Conservation (phyloP, 2,329 filamentous ascomycete species). For the Ascochyta lentis region DNA sequence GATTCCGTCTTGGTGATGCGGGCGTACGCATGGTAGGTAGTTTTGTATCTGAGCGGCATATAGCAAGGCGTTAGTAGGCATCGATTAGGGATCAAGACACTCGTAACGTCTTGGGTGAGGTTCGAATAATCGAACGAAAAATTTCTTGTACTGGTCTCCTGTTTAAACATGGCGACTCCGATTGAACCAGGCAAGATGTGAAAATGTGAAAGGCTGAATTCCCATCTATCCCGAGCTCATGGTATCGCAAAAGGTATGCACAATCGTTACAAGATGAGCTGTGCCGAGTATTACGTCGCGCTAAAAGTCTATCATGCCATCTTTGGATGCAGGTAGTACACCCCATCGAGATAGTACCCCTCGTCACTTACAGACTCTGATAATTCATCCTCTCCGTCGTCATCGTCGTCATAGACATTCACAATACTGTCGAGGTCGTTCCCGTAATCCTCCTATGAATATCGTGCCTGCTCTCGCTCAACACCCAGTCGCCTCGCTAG, state of each 20-base stretch:
- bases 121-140: neutral
- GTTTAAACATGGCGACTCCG: neutral
- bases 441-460: constrained; percentile 11
- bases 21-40: too few relatives aligned
- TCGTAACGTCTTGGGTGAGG: neutral
- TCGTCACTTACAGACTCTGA: neutral
- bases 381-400: neutral
- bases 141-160: neutral
- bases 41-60: neutral
- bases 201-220: neutral
- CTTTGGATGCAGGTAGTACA: constrained; percentile 5
- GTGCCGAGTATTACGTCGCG: neutral
- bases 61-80: neutral
- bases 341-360: neutral
- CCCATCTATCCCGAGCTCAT: neutral
- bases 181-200: neutral
- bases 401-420: neutral
- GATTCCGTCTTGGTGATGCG: neutral
- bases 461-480: neutral
- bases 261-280: neutral
- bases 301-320: neutral
- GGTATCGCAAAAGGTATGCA: neutral
- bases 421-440: constrained; percentile 7
- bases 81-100: neutral
- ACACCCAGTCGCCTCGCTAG: neutral